A percentile compares a stretch with the other conserved stretches of the same genome.
These are phyloP conservation scores for Sequoiadendron giganteum DNA, from an alignment of 75 land plant species.

Conservation along the genomic window DNA sequence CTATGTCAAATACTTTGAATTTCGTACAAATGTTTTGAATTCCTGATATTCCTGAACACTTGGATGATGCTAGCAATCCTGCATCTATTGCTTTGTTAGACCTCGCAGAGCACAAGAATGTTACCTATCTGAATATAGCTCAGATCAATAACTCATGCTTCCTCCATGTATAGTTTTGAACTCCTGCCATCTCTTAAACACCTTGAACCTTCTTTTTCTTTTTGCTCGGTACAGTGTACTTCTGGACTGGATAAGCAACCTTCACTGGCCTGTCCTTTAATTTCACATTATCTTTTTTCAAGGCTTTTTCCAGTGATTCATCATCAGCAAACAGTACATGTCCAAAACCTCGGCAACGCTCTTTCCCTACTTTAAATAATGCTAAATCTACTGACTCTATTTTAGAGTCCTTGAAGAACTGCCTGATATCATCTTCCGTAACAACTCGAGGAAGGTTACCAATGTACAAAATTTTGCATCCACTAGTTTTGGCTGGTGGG, in stretches of 20 bases:
- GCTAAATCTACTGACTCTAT: constrained; percentile 36
- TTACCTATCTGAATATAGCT: no score
- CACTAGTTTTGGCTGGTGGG: constrained; percentile 34
- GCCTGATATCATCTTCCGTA: constrained; percentile 26
- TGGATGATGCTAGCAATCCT: no score
- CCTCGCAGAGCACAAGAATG: no score
- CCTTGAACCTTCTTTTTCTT: no score
- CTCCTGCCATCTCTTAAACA: no score
- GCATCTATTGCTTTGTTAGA: no score
- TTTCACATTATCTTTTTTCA: constrained; percentile 30
- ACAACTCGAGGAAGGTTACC: constrained; percentile 53
- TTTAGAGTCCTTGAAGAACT: constrained; percentile 31
- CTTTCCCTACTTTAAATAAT: constrained; percentile 22
- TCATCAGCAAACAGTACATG: constrained; percentile 53
- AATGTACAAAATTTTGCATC: constrained; percentile 44
- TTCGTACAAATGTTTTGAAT: no score
- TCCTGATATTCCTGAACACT: no score
- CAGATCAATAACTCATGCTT: no score
- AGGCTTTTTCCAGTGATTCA: constrained; percentile 45
- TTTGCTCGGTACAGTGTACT: no score
- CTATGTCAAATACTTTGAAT: no score
- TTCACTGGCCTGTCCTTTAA: constrained; percentile 45
- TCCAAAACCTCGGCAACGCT: constrained; percentile 32
- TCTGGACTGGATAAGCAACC: constrained; percentile 40
- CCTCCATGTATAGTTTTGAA: no score